Percentiles rank a stretch among this genome's conserved stretches.
Conservation (phyloP, 495 filamentous ascomycete genomes). For the Trichoderma parareesei region DNA sequence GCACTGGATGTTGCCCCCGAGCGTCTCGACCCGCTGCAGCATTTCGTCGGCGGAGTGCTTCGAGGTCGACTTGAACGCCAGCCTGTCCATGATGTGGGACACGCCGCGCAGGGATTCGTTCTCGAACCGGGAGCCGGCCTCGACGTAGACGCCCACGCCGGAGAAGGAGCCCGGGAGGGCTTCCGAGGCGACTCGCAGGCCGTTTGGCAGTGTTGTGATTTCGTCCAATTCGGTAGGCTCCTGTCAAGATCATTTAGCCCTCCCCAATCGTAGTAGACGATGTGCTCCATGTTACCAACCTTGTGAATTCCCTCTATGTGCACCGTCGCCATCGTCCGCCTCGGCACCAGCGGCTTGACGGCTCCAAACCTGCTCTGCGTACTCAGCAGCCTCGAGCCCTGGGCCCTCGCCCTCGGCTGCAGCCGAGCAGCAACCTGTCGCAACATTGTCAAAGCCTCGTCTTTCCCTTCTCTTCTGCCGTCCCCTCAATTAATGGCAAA, state of each 20-base stretch:
- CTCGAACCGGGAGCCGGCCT: constrained; percentile 93
- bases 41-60: constrained; percentile 70
- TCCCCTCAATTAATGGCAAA: too few species aligned
- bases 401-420: constrained; percentile 1
- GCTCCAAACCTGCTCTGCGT: not conserved
- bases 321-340: constrained; percentile 6
- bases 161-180: constrained; percentile 93
- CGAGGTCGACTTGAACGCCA: constrained; percentile 92
- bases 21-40: constrained; percentile 71
- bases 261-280: not conserved
- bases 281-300: constrained; percentile 13
- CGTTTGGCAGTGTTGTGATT: constrained; percentile 87
- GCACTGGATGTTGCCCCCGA: constrained; percentile 94
- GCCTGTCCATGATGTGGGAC: constrained; percentile 89
- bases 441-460: not conserved
- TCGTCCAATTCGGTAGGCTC: constrained; percentile 83
- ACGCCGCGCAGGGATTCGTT: constrained; percentile 76
- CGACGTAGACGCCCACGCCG: constrained; percentile 91
- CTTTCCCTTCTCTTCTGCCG: too few species aligned
- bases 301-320: constrained; percentile 16
- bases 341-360: not conserved
- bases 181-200: constrained; percentile 89
- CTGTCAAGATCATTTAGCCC: constrained; percentile 35
- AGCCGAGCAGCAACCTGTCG: constrained; percentile 8
- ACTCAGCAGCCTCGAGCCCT: not conserved